These are phyloP conservation scores for Durio zibethinus DNA, from an alignment of 345 rosid species.

Conservation along the genomic window DNA sequence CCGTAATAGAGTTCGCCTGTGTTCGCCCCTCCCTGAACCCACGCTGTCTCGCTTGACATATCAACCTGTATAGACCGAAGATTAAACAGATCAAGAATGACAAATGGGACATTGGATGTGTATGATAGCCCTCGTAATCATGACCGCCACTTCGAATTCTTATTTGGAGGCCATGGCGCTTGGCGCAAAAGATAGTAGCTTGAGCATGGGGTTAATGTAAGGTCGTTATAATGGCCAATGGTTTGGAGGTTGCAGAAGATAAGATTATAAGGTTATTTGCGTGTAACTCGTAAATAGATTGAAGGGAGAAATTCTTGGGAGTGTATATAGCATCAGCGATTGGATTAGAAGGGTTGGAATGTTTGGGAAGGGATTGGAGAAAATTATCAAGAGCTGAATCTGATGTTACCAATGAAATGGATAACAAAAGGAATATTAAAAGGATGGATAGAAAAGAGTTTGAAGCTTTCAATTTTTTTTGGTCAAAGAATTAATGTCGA, in stretches of 20 bases:
- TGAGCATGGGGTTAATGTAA: conserved; percentile 53
- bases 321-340: conserved; percentile 28
- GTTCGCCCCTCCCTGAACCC: conserved; percentile 67
- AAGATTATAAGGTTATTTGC: conserved; percentile 36
- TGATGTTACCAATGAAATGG: background rate
- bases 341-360: conserved; percentile 30
- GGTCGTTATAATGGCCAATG: conserved; percentile 54
- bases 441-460: background rate
- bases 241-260: conserved; percentile 57
- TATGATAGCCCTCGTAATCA: conserved; percentile 59
- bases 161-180: conserved; percentile 34
- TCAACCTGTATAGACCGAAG: conserved; percentile 50
- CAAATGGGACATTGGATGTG: conserved; percentile 33
- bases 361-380: conserved; percentile 35
- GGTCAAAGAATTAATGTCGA: background rate
- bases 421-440: background rate
- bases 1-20: conserved; percentile 61
- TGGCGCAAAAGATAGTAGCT: conserved; percentile 51
- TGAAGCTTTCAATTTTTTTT: background rate
- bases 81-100: conserved; percentile 56
- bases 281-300: conserved; percentile 10
- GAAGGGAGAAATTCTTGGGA: conserved; percentile 44
- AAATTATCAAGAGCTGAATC: conserved; percentile 26
- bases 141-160: conserved; percentile 80
- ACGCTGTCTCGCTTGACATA: conserved; percentile 39